Evolutionary conservation across 495 filamentous ascomycete genomes (phyloP), one percentile per base, ranked within the genome.

Genomic region (Neurospora africana): DNA sequence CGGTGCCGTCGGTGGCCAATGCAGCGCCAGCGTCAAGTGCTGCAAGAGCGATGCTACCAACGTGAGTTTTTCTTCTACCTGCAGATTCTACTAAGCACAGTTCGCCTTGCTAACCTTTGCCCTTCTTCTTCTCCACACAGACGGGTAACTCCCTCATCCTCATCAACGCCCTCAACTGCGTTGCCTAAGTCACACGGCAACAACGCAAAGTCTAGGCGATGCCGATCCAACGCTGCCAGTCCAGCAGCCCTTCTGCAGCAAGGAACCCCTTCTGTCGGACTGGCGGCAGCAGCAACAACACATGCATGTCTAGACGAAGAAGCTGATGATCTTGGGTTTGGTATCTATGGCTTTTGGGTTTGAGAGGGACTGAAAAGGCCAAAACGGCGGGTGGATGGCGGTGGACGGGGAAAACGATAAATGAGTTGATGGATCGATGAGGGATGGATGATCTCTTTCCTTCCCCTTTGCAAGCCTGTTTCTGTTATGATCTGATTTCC

Each of bases 1-100:
- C 40, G 30, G n/a, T 38, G 11, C 40, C 44, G 0, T 75, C 44
- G 61, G 68, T 36, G 44, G 65, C 35, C 38, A 23, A 15, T 76
- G 75, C 73, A 2, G 1, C 10, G 61, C 33, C 61, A 23, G 4
- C 19, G n/a, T 70, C 30, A 71, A 44, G 69, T 75, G 74, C 74
- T 75, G 74, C 74, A 36, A 10, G 5, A 44, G 47, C 44, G 21
- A 58, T 27, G 70, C 21, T 23, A 21, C n/a, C 11, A 27, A n/a
- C 3, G 74, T 75, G 8, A 71, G 72, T 65, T 9, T 70, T 44
- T 36, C 47, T 27, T 30, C 53, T 17, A 8, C 11, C 47, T 36
- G 33, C 33, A 6, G 15, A 30, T 0, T 27, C 53, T 61, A 17
- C 23, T 4, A 30, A 53, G 10, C 44, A 13, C 21, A 53, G 23